Base-by-base conservation (phyloP, 352 stramenopile species). In the Phytophthora podocarpi region DNA sequence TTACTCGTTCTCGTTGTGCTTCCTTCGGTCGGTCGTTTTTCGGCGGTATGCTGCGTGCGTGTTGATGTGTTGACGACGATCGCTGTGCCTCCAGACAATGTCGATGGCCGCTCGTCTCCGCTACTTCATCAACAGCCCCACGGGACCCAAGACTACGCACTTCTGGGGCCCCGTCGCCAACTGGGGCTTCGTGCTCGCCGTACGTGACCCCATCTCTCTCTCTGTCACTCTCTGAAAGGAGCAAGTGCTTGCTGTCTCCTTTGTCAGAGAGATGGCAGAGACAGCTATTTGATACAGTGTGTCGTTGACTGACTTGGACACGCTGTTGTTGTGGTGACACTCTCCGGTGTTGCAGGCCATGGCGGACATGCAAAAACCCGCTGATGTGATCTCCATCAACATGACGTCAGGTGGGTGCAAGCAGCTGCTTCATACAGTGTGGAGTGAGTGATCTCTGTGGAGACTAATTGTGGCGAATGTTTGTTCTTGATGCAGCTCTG, bases 131-230 rank as follows among this genome's bases (percentile, higher is more conserved):
- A 91, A 92, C 70, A 81, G 82, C 68, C 83, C 84, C 16, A 94
- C 85, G 54, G 86, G 86, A 27, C 85, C 85, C 23, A 94, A 92
- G 78, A 95, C 86, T 20, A 94, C 85, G 31, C 86, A 95, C 64
- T 96, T 96, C 68, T 96, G 87, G 88, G 88, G 88, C 0, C 88
- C 88, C 3, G 77, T 96, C 4, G 85, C 85, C 40, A 96, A 96
- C 74, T 96, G 88, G 88, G 88, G 88, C 56, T 93, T 96, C 39
- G 87, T 96, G 28, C 51, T 89, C 41, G 87, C 88, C 11, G 86
- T 95, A 76, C 41, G 78, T 77, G 31, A 12, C 12, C 12, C 16
- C 16, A 2, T 31, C 12, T 31, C 18, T 18, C 30, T 28, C n/a
- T 31, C 3, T 5, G 5, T n/a, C 3, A 13, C 4, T 45, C 20